Evolutionary conservation across 2,329 filamentous ascomycete genomes (phyloP).

Genomic region (Colletotrichum noveboracense): DNA sequence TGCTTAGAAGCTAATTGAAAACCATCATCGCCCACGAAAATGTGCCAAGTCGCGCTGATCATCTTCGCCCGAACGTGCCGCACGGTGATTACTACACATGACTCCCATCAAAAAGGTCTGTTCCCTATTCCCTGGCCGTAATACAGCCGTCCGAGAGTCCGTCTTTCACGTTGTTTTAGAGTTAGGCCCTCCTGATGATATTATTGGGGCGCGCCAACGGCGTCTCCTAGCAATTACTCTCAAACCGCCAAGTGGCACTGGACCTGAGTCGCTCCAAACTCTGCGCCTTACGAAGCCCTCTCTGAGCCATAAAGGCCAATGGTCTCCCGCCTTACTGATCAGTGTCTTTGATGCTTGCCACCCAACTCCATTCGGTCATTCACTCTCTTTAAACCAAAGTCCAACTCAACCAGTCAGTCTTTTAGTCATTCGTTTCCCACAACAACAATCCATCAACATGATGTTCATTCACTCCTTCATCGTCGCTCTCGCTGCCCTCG

Average conservation of each 20-base stretch:
- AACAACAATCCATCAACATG: neutral
- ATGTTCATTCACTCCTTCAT: neutral
- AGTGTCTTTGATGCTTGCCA: neutral
- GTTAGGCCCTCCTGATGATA: neutral
- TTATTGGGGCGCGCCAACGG: neutral
- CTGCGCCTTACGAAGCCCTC: neutral
- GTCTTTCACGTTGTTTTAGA: neutral
- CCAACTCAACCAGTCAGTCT: neutral
- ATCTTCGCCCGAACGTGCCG: neutral
- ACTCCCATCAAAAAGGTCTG: neutral
- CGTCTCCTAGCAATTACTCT: neutral
- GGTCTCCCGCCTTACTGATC: neutral
- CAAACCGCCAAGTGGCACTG: neutral
- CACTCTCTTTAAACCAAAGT: neutral
- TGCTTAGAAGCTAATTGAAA: neutral
- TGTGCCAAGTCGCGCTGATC: neutral
- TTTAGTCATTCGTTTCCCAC: neutral
- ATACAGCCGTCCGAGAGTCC: neutral
- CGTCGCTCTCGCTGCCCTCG: neutral
- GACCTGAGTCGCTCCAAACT: neutral
- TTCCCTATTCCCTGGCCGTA: neutral
- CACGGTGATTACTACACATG: neutral
- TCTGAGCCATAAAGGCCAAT: neutral
- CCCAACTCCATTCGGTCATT: neutral
- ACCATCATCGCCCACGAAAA: neutral